Percentiles rank a stretch among this genome's conserved stretches.
Evolutionary conservation across 805 yeast species (phyloP).

Genomic region (Yamadazyma kitorensis): DNA sequence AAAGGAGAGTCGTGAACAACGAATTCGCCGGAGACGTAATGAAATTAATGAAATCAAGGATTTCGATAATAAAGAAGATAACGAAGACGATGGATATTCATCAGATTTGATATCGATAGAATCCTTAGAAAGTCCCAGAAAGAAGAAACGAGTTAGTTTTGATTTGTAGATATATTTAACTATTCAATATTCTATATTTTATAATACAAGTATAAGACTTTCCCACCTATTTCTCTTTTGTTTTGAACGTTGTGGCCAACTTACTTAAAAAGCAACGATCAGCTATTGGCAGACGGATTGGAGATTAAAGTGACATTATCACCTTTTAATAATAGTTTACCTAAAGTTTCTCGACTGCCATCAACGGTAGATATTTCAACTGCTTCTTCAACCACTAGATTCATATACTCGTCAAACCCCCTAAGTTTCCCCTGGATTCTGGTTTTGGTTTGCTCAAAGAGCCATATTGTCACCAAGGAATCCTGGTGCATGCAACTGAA

Average conservation of each 20-base stretch:
- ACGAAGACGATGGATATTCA: constrained; percentile 7
- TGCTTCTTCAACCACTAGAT: constrained; percentile 60
- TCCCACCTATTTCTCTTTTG: too few species aligned
- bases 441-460: constrained; percentile 76
- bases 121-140: constrained; percentile 12
- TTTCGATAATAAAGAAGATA: background rate
- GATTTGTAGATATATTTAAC: constrained; percentile 7
- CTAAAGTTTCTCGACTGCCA: constrained; percentile 55
- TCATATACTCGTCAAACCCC: constrained; percentile 99
- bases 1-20: constrained; percentile 26
- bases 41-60: background rate
- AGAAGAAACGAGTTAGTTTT: constrained; percentile 28
- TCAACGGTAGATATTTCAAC: constrained; percentile 57
- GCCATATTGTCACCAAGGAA: constrained; percentile 78
- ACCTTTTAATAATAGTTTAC: constrained; percentile 82
- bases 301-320: constrained; percentile 84
- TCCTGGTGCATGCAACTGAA: constrained; percentile 86
- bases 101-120: background rate
- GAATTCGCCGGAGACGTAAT: constrained; percentile 13
- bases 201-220: background rate
- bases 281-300: constrained; percentile 6
- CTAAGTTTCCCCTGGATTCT: constrained; percentile 79
- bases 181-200: background rate
- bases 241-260: too few species aligned
- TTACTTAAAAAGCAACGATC: too few species aligned